Conservation (phyloP, 1,139 yeast species). For the Debaryomyces fabryi region DNA sequence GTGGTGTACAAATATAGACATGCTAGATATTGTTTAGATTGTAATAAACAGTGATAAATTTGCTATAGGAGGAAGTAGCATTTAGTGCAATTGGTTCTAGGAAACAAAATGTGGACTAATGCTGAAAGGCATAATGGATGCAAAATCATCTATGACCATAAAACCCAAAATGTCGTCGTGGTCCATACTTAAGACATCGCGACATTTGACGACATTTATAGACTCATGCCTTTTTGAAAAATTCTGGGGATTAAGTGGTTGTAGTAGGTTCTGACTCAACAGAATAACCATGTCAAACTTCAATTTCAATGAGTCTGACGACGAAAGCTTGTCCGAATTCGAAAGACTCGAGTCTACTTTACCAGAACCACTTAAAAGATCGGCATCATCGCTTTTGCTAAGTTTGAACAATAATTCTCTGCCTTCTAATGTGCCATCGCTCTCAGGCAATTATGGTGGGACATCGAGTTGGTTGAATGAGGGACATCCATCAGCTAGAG, state of each 20-base stretch:
- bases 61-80: not conserved
- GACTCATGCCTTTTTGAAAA: not conserved
- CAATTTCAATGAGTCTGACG: conserved; percentile 22
- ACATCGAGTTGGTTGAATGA: conserved; percentile 13
- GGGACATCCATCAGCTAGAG: conserved; percentile 27
- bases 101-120: not conserved
- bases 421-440: conserved; percentile 4
- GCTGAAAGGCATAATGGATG: not conserved
- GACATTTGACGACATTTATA: not conserved
- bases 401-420: conserved; percentile 21
- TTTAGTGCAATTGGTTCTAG: not conserved
- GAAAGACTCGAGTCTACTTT: conserved; percentile 49
- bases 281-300: conserved; percentile 1
- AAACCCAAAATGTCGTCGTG: not conserved
- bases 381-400: conserved; percentile 46
- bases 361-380: conserved; percentile 45
- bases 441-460: not conserved
- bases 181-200: not conserved
- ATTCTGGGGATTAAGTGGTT: not conserved
- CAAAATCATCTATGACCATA: not conserved
- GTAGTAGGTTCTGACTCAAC: not conserved
- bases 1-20: not conserved
- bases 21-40: not conserved
- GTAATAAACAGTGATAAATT: not conserved
- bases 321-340: conserved; percentile 36